phyloP scores from a whole-genome alignment of 371 early-diverging fungal genomes.

The Rhizomucor pusillus region DNA sequence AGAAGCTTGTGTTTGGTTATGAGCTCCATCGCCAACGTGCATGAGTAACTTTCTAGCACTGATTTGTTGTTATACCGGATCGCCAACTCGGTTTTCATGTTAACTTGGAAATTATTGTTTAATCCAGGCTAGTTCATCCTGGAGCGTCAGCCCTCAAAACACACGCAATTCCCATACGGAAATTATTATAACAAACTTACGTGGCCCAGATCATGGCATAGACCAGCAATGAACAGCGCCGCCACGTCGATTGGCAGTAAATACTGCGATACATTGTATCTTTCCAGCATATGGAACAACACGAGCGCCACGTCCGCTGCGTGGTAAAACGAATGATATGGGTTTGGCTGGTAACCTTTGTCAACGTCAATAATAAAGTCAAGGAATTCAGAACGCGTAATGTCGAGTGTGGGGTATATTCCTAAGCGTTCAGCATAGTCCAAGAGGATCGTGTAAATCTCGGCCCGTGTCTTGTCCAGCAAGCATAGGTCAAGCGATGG shows the following conservation, averaged over 20 bases:
- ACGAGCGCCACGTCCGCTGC: constrained; percentile 85
- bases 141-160: not conserved
- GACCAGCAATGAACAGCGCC: constrained; percentile 75
- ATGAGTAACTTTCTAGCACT: constrained; percentile 84
- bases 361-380: constrained; percentile 85
- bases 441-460: constrained; percentile 67
- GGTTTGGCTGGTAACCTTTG: constrained; percentile 71
- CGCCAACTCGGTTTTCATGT: constrained; percentile 76
- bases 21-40: constrained; percentile 46
- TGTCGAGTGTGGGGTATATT: constrained; percentile 54
- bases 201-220: constrained; percentile 91
- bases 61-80: constrained; percentile 69
- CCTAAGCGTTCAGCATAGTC: constrained; percentile 65
- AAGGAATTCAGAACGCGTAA: constrained; percentile 65
- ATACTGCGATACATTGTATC: constrained; percentile 60
- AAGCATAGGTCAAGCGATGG: constrained; percentile 13
- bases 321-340: constrained; percentile 90
- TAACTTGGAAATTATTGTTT: constrained; percentile 88
- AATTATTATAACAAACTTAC: constrained; percentile 70
- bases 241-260: constrained; percentile 70
- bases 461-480: constrained; percentile 63
- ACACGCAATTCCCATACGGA: constrained; percentile 65
- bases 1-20: constrained; percentile 16
- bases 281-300: constrained; percentile 69
- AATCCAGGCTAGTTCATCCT: constrained; percentile 90